These are phyloP conservation scores for Coffea canephora DNA, from an alignment of 257 asterid genomes.

Conservation along the genomic window DNA sequence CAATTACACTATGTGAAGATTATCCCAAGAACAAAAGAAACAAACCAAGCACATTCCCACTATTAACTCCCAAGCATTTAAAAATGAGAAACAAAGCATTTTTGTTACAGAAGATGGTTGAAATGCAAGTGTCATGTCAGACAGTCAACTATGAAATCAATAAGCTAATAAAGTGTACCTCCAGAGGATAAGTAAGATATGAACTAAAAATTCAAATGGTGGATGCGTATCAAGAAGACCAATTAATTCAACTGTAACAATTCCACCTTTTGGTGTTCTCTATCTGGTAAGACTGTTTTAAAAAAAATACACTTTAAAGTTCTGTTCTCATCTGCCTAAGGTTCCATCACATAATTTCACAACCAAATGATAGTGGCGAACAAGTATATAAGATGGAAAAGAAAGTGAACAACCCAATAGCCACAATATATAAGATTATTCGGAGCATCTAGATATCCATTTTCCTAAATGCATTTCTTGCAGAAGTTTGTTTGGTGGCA, in stretches of 20 bases:
- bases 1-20: neutral
- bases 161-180: neutral
- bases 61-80: neutral
- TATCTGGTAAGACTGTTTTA: neutral
- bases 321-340: neutral
- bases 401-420: no score
- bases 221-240: no score
- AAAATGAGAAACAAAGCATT: slow-evolving; percentile 2
- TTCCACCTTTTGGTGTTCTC: neutral
- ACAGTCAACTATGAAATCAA: neutral
- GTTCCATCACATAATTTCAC: no score
- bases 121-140: neutral
- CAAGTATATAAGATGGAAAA: neutral
- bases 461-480: neutral
- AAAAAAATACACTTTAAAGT: no score
- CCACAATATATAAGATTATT: neutral
- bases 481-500: neutral
- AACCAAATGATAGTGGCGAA: neutral
- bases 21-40: neutral
- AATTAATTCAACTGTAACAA: neutral
- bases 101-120: neutral
- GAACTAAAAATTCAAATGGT: no score
- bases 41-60: neutral
- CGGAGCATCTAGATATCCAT: neutral
- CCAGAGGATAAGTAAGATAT: no score